Conservation (phyloP, 192 early-diverging fungal genomes). For the Gorgonomyces haynaldii region DNA sequence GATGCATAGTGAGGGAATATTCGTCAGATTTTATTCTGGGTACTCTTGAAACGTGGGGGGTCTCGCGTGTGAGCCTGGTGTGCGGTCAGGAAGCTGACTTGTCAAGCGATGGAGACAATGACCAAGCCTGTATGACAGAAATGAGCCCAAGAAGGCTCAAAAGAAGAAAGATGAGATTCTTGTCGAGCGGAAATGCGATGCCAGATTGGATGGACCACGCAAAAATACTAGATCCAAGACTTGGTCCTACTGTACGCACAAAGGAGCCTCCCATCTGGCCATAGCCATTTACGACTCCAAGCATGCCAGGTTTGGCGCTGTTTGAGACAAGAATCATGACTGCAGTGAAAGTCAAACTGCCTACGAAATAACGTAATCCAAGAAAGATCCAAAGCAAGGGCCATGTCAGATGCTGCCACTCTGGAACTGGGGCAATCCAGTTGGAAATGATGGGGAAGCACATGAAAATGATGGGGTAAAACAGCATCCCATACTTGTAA, state of each 20-base stretch:
- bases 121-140: too few species aligned
- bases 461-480: constrained; percentile 3
- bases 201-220: constrained; percentile 8
- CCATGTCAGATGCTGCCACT: background rate
- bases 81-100: too few species aligned
- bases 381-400: background rate
- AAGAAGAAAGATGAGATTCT: constrained; percentile 8
- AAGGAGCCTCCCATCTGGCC: constrained; percentile 17
- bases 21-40: too few species aligned
- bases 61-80: too few species aligned
- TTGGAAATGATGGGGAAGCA: constrained; percentile 4
- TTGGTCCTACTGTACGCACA: constrained; percentile 19
- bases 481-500: constrained; percentile 5
- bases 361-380: background rate
- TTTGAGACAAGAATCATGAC: constrained; percentile 3
- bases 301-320: background rate
- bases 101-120: too few species aligned
- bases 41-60: too few species aligned
- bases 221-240: constrained; percentile 16
- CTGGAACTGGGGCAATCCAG: constrained; percentile 8
- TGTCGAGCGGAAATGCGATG: constrained; percentile 18
- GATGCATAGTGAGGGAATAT: too few species aligned
- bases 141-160: background rate
- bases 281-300: constrained; percentile 20
- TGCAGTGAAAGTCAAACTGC: constrained; percentile 1